These are phyloP conservation scores for Prunus padus DNA, from an alignment of 306 rosid species.

Conservation along the genomic window DNA sequence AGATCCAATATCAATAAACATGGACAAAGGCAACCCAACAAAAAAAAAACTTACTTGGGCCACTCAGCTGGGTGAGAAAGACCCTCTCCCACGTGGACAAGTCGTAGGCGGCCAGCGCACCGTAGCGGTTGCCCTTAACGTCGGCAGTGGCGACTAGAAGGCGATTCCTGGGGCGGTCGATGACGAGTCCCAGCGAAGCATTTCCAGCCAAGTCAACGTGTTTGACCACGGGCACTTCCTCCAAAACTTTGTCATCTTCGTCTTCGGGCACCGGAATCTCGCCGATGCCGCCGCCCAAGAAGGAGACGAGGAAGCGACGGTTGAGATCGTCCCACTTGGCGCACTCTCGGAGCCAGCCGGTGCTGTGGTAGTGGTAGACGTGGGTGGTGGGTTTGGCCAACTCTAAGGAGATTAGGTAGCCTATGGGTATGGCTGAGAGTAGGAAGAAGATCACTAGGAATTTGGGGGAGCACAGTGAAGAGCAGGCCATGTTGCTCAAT, in stretches of 20 bases:
- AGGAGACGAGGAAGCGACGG: slow-evolving; percentile 62
- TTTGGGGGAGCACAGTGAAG: slow-evolving; percentile 42
- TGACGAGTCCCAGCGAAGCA: slow-evolving; percentile 56
- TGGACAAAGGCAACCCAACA: neutral
- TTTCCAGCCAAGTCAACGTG: slow-evolving; percentile 61
- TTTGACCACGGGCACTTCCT: slow-evolving; percentile 50
- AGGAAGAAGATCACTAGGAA: slow-evolving; percentile 42
- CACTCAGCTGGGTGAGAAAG: slow-evolving; percentile 64
- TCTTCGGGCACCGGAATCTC: slow-evolving; percentile 40
- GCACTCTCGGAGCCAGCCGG: slow-evolving; percentile 69
- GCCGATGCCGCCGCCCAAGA: slow-evolving; percentile 65
- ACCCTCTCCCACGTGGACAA: slow-evolving; percentile 64
- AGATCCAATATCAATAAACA: neutral
- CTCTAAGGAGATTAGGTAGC: slow-evolving; percentile 65
- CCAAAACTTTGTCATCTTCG: slow-evolving; percentile 1
- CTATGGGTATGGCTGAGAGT: slow-evolving; percentile 67
- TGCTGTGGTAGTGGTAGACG: slow-evolving; percentile 65
- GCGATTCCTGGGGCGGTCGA: slow-evolving; percentile 63
- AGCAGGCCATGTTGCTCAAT: neutral
- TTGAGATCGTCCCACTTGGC: slow-evolving; percentile 70
- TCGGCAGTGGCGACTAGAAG: slow-evolving; percentile 64
- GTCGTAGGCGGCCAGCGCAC: slow-evolving; percentile 73
- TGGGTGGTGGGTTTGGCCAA: slow-evolving; percentile 54
- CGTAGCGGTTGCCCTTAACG: slow-evolving; percentile 43
- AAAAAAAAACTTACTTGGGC: slow-evolving; percentile 50